Evolutionary conservation across 2,329 filamentous ascomycete genomes (phyloP).

Genomic region (Pleoardoris graminearum): DNA sequence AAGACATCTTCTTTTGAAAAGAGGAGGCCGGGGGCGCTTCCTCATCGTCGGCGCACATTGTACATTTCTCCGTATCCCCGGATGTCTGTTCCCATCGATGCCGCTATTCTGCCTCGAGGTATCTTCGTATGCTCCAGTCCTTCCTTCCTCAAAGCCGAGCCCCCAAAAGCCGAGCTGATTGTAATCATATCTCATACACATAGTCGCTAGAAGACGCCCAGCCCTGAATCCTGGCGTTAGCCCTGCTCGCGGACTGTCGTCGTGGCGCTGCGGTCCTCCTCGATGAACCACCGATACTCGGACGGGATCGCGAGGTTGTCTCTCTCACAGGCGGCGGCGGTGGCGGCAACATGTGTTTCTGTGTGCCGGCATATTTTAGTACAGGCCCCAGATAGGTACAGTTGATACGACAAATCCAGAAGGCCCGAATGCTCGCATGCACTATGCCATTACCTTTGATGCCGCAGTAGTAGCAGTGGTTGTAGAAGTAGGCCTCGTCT

Average conservation of each 20-base stretch:
- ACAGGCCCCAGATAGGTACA: neutral
- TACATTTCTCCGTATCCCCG: no score
- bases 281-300: neutral
- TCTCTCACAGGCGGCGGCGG: neutral
- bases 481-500: constrained; percentile 20
- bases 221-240: neutral
- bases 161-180: no score
- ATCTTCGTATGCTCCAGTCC: no score
- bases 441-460: constrained; percentile 15
- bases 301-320: neutral
- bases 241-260: neutral
- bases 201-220: neutral
- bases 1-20: no score
- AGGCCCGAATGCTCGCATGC: neutral
- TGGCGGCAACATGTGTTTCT: neutral
- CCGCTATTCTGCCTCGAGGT: no score
- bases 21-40: no score
- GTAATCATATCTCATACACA: neutral
- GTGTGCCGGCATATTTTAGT: neutral
- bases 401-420: neutral
- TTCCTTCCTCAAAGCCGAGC: no score
- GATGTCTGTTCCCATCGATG: no score
- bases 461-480: constrained; percentile 4
- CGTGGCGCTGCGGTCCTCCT: neutral
- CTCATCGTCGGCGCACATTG: no score